phyloP scores from a whole-genome alignment of 192 early-diverging fungal genomes.

The Dissophora globulifera region DNA sequence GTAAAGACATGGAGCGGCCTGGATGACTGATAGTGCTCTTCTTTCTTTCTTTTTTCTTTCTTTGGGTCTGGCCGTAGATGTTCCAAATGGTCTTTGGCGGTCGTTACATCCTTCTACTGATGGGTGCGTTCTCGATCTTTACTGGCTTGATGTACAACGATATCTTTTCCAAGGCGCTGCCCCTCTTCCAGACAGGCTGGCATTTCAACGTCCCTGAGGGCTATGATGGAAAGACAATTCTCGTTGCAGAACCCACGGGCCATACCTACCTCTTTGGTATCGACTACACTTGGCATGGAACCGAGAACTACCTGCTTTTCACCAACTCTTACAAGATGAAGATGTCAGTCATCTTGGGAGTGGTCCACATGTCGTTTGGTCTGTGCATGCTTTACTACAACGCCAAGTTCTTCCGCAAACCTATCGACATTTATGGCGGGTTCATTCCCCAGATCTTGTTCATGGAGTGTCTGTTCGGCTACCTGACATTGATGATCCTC shows the following conservation, averaged over 20 bases:
- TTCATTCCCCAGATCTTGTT: conserved; percentile 97
- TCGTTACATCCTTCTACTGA: conserved; percentile 97
- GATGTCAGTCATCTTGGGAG: conserved; percentile 95
- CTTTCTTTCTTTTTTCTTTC: too few relatives aligned
- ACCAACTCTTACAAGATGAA: conserved; percentile 99
- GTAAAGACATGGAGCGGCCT: too few relatives aligned
- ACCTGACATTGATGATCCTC: conserved; percentile 89
- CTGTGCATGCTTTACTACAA: conserved; percentile 91
- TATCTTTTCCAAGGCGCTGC: conserved; percentile 88
- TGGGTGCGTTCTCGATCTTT: conserved; percentile 98
- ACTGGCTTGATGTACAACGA: conserved; percentile 99
- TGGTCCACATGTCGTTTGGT: conserved; percentile 98
- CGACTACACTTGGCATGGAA: conserved; percentile 82
- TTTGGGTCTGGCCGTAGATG: too few relatives aligned
- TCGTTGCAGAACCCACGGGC: conserved; percentile 68
- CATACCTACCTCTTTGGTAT: conserved; percentile 53
- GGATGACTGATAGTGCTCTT: not conserved
- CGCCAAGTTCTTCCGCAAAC: conserved; percentile 87
- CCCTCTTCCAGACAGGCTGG: conserved; percentile 81
- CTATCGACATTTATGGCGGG: conserved; percentile 82
- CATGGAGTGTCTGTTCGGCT: conserved; percentile 95
- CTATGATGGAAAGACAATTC: conserved; percentile 63
- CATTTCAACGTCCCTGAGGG: conserved; percentile 69
- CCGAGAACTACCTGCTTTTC: conserved; percentile 95
- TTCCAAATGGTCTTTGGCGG: conserved; percentile 93